These are phyloP conservation scores for Phytophthora agathidicida DNA, from an alignment of 352 stramenopile species.

Conservation along the genomic window DNA sequence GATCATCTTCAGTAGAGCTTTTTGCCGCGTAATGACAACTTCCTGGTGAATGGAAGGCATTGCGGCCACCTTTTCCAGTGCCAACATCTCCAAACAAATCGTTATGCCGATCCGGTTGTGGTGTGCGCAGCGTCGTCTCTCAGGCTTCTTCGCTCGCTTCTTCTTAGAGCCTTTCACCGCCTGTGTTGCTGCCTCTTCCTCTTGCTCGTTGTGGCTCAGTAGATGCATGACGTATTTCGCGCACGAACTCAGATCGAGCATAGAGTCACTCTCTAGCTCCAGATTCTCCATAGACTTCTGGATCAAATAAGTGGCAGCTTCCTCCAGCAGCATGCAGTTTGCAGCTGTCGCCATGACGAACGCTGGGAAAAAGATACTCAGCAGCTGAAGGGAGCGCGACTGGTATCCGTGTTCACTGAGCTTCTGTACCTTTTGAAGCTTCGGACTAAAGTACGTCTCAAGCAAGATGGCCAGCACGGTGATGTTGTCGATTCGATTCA, in stretches of 20 bases:
- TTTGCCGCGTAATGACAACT: slow-evolving; percentile 49
- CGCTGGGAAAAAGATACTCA: slow-evolving; percentile 80
- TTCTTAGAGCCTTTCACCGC: slow-evolving; percentile 8
- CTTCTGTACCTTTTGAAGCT: slow-evolving; percentile 60
- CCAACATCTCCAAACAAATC: slow-evolving; percentile 73
- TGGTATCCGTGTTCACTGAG: slow-evolving; percentile 64
- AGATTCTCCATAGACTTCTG: slow-evolving; percentile 67
- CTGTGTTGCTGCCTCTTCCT: slow-evolving; percentile 20
- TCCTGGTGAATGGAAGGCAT: slow-evolving; percentile 31
- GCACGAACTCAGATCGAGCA: slow-evolving; percentile 57
- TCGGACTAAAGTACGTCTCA: slow-evolving; percentile 77
- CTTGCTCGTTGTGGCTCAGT: slow-evolving; percentile 54
- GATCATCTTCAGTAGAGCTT: slow-evolving; percentile 62
- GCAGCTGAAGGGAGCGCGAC: slow-evolving; percentile 65
- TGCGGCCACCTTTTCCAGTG: slow-evolving; percentile 52
- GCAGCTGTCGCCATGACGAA: slow-evolving; percentile 55
- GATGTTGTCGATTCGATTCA: slow-evolving; percentile 72
- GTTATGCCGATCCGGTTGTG: slow-evolving; percentile 77
- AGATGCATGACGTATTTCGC: slow-evolving; percentile 71
- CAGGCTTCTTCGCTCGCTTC: slow-evolving; percentile 27
- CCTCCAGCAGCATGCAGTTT: slow-evolving; percentile 71
- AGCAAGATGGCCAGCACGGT: slow-evolving; percentile 66
- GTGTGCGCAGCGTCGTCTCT: slow-evolving; percentile 52
- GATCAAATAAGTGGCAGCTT: slow-evolving; percentile 65
- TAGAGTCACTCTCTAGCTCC: slow-evolving; percentile 40